phyloP scores from a whole-genome alignment of 371 early-diverging fungal genomes.

The Mucor mucedo region DNA sequence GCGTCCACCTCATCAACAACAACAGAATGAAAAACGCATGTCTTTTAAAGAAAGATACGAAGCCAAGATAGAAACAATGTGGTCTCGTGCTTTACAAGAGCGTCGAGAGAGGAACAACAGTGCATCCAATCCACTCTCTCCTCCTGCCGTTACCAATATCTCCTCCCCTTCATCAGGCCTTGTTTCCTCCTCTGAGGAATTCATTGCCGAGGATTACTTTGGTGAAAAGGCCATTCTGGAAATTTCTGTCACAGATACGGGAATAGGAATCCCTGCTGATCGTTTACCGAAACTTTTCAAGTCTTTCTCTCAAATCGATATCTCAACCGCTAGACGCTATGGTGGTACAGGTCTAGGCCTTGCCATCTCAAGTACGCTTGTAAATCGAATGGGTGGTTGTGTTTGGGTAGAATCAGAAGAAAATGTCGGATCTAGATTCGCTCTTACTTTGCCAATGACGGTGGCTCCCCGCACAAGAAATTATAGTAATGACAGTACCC shows the following conservation, averaged over 20 bases:
- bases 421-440: conserved; percentile 57
- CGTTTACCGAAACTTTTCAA: conserved; percentile 61
- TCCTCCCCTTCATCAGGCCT: not conserved
- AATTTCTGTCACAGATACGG: conserved; percentile 63
- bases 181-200: conserved; percentile 15
- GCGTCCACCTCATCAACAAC: conserved; percentile 23
- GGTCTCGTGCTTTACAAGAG: conserved; percentile 31
- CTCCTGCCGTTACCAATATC: not conserved
- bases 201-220: conserved; percentile 16
- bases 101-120: conserved; percentile 12
- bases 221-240: conserved; percentile 56
- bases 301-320: conserved; percentile 66
- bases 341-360: conserved; percentile 65
- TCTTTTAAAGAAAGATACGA: conserved; percentile 64
- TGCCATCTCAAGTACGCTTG: conserved; percentile 62
- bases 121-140: not conserved
- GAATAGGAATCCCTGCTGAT: conserved; percentile 65
- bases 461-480: conserved; percentile 34
- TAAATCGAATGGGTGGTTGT: conserved; percentile 66
- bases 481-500: conserved; percentile 24
- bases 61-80: conserved; percentile 56
- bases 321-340: conserved; percentile 61
- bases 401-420: conserved; percentile 68
- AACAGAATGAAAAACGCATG: conserved; percentile 41
- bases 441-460: conserved; percentile 60